These are phyloP conservation scores for Fusarium kyushuense DNA, from an alignment of 2,329 filamentous ascomycete species.

Conservation along the genomic window DNA sequence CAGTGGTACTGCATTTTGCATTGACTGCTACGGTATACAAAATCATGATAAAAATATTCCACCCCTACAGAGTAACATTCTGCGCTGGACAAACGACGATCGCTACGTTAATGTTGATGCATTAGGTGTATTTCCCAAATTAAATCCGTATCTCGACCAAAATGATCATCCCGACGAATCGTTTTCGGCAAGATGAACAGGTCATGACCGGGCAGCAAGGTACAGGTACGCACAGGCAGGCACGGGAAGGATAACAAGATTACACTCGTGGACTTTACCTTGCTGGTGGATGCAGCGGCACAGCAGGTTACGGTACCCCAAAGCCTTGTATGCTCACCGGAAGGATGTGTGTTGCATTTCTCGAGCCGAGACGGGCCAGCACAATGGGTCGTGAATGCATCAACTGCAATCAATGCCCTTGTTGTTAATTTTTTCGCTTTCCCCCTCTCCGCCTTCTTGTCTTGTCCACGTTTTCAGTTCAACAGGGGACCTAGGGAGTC, in stretches of 20 bases:
- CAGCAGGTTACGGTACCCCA: conserved; percentile 40
- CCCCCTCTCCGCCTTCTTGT: neutral
- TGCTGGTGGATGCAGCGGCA: conserved; percentile 28
- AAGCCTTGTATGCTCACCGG: conserved; percentile 24
- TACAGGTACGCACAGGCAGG: neutral
- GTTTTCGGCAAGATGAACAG: conserved; percentile 5
- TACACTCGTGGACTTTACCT: conserved; percentile 15
- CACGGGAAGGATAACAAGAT: conserved; percentile 29
- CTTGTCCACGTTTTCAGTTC: neutral
- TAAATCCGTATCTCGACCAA: conserved; percentile 11
- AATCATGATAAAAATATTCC: neutral
- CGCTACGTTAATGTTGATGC: conserved; percentile 12
- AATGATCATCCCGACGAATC: conserved; percentile 18
- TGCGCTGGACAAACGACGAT: conserved; percentile 24
- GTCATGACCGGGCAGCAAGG: neutral
- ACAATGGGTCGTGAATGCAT: neutral
- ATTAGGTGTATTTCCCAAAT: conserved; percentile 26
- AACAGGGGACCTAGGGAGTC: neutral
- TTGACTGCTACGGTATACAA: neutral
- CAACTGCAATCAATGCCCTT: neutral
- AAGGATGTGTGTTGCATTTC: conserved; percentile 36
- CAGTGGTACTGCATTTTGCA: conserved; percentile 32
- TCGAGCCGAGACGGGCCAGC: conserved; percentile 2
- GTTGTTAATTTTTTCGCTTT: neutral
- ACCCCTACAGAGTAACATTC: conserved; percentile 14